Base-by-base conservation (phyloP, 306 rosid genomes). In the Fragaria vesca region DNA sequence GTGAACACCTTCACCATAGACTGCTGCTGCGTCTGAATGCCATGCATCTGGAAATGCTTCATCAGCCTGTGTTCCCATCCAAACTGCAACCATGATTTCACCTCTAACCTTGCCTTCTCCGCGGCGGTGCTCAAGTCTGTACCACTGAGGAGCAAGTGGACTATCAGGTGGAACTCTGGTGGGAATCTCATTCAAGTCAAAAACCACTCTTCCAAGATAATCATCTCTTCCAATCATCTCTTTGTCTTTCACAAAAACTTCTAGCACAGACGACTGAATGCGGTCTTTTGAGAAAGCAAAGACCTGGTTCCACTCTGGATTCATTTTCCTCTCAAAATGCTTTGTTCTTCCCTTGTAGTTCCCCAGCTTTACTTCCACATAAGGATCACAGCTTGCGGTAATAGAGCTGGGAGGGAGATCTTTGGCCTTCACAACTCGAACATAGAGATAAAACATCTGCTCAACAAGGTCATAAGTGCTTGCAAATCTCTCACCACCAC, bases 21-120 rank as follows among this genome's bases (percentile, higher is more conserved):
- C 98, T 16, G 90, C 76, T 46, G 97, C 97, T 20, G 97, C 93
- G 82, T 95, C 97, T 16, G 98, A 87, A 78, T 95, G 97, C 97
- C 97, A 95, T 45, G 98, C 92, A 72, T 95, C 97, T 28, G 97
- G 85, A 75, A 94, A 94, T 32, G 98, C 96, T 83, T 90, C 98
- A 67, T 94, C 98, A 60, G 97, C 98, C 73, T 94, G 98, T 69
- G 97, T 94, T 71, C 98, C 98, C 94, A 92, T 92, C 98, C 98
- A 94, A 0, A 92, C 97, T 21, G 96, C 97, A 32, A 95, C 83
- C 98, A 95, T 95, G 80, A 95, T 85, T 43, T 95, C 97, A 2
- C 98, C 98, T 30, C 91, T 76, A 4, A 94, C 93, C 63, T 78
- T 92, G 63, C 97, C 94, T 2, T 84, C 91, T 28, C 95, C 91